Evolutionary conservation across 164 flowering plant species (phyloP), one percentile per base, ranked within the genome.

Genomic region (Stephania yunnanensis): DNA sequence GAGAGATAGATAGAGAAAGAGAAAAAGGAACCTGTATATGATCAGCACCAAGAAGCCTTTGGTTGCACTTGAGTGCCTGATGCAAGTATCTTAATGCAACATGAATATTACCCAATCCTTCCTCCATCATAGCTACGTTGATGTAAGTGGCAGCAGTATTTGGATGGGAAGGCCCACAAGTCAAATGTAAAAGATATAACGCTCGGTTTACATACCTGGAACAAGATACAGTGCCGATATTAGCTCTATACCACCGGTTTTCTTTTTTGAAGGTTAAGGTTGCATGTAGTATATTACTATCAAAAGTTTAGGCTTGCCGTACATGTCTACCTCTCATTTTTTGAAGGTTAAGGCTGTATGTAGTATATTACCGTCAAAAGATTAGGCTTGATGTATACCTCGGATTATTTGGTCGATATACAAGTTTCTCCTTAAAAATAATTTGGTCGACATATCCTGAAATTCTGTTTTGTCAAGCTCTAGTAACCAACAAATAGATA

Each of bases 111-210:
- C 98, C 97, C 79, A 94, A 79, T 76, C 98, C 97, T 89, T 94
- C 98, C 83, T 94, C 98, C 98, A 94, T 94, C 98, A 94, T 92
- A 76, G 98, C 97, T 53, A 92, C 97, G 76, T 94, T 94, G n/a
- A 94, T 94, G 61, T 92, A 94, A 6, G 98, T 94, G 68, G 98
- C 98, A 81, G 98, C 98, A 50, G 98, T 94, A 53, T 94, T 92
- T 80, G 98, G 98, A 80, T 94, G 98, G 65, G 98, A 90, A 30
- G 94, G 92, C 15, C 98, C 98, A 76, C 97, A 94, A 9, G 96
- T 94, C 46, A 94, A 80, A 81, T 94, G 98, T 79, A 94, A 81
- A 73, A 94, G 97, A 86, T 90, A 94, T 72, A 94, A 74, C 25
- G 98, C 97, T 31, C 98, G 97, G 75, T 92, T 94, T 67, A 94